These are phyloP conservation scores for Trichothecium sympodiale DNA, from an alignment of 2,329 filamentous ascomycete species.

Conservation along the genomic window DNA sequence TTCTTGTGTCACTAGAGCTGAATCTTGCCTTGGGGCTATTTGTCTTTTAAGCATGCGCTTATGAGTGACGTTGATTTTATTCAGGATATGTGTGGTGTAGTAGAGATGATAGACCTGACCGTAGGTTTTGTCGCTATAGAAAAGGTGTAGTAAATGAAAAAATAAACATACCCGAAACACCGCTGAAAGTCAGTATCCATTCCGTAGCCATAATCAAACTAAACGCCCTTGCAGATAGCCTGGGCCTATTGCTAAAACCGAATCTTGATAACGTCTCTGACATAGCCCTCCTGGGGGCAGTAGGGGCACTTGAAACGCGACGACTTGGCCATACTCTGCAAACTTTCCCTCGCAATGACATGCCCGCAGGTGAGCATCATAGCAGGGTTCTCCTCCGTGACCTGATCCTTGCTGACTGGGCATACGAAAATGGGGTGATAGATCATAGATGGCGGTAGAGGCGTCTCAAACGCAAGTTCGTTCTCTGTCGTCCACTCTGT, in stretches of 20 bases:
- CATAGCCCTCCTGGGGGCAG: constrained; percentile 73
- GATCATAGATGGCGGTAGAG: constrained; percentile 47
- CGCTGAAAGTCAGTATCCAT: not conserved
- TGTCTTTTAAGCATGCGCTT: too few relatives aligned
- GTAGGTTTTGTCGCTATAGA: not conserved
- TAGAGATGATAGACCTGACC: too few relatives aligned
- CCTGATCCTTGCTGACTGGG: constrained; percentile 92
- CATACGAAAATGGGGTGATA: constrained; percentile 98
- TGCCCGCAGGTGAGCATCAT: constrained; percentile 97
- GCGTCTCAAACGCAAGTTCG: constrained; percentile 72
- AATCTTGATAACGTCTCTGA: constrained; percentile 66
- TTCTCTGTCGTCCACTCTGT: constrained; percentile 92
- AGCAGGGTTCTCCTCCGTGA: constrained; percentile 82
- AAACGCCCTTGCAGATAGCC: not conserved
- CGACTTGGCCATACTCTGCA: constrained; percentile 70
- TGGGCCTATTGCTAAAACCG: constrained; percentile 37
- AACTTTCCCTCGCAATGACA: constrained; percentile 76
- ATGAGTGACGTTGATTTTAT: too few relatives aligned
- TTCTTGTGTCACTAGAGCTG: too few relatives aligned
- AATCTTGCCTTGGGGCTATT: too few relatives aligned
- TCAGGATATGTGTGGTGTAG: too few relatives aligned
- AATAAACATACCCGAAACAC: not conserved
- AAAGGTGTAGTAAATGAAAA: not conserved
- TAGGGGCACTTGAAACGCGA: constrained; percentile 90
- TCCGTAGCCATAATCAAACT: too few relatives aligned